Conservation (phyloP, 2,329 filamentous ascomycete genomes). For the Macroventuria anomochaeta region DNA sequence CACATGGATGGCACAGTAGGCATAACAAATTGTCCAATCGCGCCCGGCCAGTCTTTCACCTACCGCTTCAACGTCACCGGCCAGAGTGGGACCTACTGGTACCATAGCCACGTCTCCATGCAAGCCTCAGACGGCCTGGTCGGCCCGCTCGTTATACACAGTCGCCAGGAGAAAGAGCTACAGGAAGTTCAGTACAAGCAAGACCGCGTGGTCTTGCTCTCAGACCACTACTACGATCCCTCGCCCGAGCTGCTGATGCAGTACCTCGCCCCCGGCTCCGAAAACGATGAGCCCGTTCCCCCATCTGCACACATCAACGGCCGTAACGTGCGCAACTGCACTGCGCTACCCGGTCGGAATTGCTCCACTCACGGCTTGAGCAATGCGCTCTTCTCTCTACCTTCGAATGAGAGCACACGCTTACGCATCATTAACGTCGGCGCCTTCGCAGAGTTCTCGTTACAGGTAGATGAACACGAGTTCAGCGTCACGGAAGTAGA, state of each 20-base stretch:
- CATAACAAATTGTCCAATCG: constrained; percentile 62
- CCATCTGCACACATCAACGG: constrained; percentile 55
- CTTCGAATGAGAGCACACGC: constrained; percentile 67
- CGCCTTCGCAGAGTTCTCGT: constrained; percentile 65
- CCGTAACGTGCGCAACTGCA: constrained; percentile 47
- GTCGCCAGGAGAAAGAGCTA: constrained; percentile 51
- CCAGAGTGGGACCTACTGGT: constrained; percentile 44
- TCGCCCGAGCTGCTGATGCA: constrained; percentile 57
- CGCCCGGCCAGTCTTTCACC: constrained; percentile 52
- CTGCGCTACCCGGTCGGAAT: constrained; percentile 42
- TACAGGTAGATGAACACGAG: constrained; percentile 68
- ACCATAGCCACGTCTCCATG: constrained; percentile 49
- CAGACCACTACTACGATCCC: constrained; percentile 71
- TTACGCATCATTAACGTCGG: constrained; percentile 76
- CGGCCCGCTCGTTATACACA: constrained; percentile 46
- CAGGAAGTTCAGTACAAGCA: constrained; percentile 53
- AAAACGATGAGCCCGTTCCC: constrained; percentile 64
- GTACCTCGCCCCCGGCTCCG: constrained; percentile 59
- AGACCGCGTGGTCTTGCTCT: constrained; percentile 69
- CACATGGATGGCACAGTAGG: constrained; percentile 63
- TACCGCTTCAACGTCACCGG: constrained; percentile 47
- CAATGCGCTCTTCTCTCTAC: constrained; percentile 43
- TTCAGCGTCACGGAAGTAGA: constrained; percentile 71
- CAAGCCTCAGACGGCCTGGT: constrained; percentile 53
- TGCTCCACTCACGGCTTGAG: constrained; percentile 45